Evolutionary conservation across 73 alveolate species (phyloP), one percentile per base, ranked within the genome.

Genomic region (Paramecium pentaurelia): DNA sequence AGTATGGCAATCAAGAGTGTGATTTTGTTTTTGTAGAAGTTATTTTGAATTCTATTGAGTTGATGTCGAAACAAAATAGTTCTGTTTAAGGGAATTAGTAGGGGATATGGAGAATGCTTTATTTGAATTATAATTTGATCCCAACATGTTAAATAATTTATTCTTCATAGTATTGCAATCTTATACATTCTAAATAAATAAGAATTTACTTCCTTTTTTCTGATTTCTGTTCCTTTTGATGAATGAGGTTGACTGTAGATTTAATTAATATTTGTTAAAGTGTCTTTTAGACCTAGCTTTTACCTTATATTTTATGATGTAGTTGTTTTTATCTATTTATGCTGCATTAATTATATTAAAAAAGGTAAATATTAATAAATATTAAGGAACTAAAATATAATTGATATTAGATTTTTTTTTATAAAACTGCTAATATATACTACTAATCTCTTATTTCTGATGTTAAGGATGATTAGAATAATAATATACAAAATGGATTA

Each of bases 101-200:
- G 84, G 84, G 20, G 84, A 64, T 6, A 64, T 64, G 8, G 84
- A 32, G 47, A 64, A 64, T 27, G 84, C 84, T 64, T 64, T 64
- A 28, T 27, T 64, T 11, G 84, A 64, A 32, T 64, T 34, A 64
- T 34, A 32, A 36, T 64, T 28, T 64, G 28, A 32, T 28, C 84
- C 84, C 30, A 64, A 34, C 84, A 64, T 64, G 22, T 34, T 64
- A 64, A 64, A 64, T 64, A 64, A 16, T 64, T 64, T 64, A 28
- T 64, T 64, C 47, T 64, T 64, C 84, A 64, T 64, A 11, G 20
- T 64, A 64, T 64, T 64, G 47, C 47, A 64, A 64, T 64, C 84
- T 64, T 64, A 64, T 28, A 64, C 84, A 64, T 64, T 64, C 84
- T 64, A 64, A 64, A 64, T 64, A 64, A 64, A 64, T 64, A 64